These are phyloP conservation scores for Sporothrix schenckii DNA, from an alignment of 2,329 filamentous ascomycete species.

Conservation along the genomic window DNA sequence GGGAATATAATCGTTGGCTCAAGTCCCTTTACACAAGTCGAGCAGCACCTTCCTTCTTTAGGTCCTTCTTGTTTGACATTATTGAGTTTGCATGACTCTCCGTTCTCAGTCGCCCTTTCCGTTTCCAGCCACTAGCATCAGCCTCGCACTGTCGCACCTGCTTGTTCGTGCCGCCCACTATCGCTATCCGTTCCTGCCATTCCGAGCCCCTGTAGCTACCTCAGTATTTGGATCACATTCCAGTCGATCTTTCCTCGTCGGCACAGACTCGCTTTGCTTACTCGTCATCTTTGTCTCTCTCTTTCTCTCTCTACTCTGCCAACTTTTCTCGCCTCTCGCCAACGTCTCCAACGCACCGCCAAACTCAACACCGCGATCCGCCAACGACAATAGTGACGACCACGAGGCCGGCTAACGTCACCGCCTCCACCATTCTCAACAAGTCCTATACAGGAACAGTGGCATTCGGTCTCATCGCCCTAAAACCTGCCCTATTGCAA, in stretches of 20 bases:
- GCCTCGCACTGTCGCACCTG: conserved; percentile 16
- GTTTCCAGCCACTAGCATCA: conserved; percentile 25
- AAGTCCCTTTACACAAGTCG: not conserved
- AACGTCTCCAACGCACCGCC: conserved; percentile 10
- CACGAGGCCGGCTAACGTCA: conserved; percentile 12
- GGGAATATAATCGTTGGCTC: not conserved
- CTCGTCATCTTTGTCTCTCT: conserved; percentile 5
- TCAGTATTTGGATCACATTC: conserved; percentile 22
- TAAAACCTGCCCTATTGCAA: not conserved
- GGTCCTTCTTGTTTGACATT: not conserved
- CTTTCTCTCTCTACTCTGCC: not conserved
- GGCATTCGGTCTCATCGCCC: not conserved
- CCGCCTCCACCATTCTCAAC: conserved; percentile 14
- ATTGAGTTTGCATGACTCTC: conserved; percentile 14
- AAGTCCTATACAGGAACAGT: conserved; percentile 3
- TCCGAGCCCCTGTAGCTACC: conserved; percentile 23
- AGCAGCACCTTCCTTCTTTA: not conserved
- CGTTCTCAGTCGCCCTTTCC: conserved; percentile 14
- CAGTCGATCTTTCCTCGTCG: conserved; percentile 15
- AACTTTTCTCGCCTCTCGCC: conserved; percentile 4
- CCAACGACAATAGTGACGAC: not conserved
- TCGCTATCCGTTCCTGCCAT: conserved; percentile 27
- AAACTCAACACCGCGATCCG: conserved; percentile 4
- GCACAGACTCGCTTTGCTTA: conserved; percentile 14
- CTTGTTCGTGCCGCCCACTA: conserved; percentile 17